Evolutionary conservation across 2,329 filamentous ascomycete genomes (phyloP), one percentile per base, ranked within the genome.

Genomic region (Cladosporium sp.): DNA sequence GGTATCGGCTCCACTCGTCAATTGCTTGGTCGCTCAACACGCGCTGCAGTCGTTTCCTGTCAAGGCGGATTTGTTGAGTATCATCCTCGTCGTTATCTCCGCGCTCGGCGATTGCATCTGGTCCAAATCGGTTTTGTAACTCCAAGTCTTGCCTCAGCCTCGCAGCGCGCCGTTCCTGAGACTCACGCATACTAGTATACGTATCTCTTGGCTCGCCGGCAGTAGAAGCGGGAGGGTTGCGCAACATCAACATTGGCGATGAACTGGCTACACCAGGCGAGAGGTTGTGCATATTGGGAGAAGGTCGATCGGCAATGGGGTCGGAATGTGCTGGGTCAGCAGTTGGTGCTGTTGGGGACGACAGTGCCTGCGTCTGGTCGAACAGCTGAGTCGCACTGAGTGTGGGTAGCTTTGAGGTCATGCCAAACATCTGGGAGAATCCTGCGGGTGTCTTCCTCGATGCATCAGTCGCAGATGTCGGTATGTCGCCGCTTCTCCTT

Each of bases 341-440:
- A 4, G 76, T 68, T 21, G 40, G 40, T n/a, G n/a, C 69, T 5
- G 76, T 69, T 16, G 81, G 80, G 28, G 81, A 82, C 0, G 81
- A 82, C 21, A 74, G 75, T 26, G 78, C 79, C 67, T 82, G 81
- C 1, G 80, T 82, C 29, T 78, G 77, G 59, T 79, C 75, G 69
- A 82, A 83, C 14, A 79, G 73, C 65, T 83, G 81, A 8, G 80
- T 82, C 29, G 80, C 74, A 40, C 78, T 80, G 72, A 83, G 75
- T 2, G 68, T 59, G 50, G 71, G 70, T n/a, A 67, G 74, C 21
- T 75, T 74, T 7, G 74, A 71, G n/a, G 68, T 72, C 37, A 72
- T 69, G 14, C 72, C 75, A 69, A 80, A 80, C 23, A 80, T 73
- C 21, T 79, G 75, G 4, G 76, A 76, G 40, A 78, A 80, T 14